phyloP scores from a whole-genome alignment of 352 stramenopile species.

The Blastocystis sp. region DNA sequence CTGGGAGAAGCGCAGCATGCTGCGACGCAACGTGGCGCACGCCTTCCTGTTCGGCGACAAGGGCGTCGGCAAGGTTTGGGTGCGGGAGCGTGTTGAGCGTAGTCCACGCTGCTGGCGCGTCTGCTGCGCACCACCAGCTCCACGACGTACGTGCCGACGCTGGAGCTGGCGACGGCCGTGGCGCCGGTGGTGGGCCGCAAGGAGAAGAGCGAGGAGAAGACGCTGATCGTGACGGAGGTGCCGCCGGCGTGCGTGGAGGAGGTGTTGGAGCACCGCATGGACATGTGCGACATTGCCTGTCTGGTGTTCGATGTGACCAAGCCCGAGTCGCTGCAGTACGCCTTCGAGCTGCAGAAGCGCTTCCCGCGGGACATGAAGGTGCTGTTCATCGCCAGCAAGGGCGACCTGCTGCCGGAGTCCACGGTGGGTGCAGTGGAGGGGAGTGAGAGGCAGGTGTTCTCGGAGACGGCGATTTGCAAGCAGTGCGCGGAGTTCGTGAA shows the following conservation, averaged over 20 bases:
- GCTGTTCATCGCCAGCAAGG: slow-evolving; percentile 58
- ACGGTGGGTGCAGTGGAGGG: neutral
- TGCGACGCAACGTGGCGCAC: slow-evolving; percentile 40
- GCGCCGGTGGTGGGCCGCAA: slow-evolving; percentile 19
- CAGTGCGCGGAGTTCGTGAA: slow-evolving; percentile 16
- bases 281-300: slow-evolving; percentile 58
- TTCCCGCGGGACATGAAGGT: slow-evolving; percentile 50
- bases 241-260: neutral
- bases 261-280: neutral
- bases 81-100: neutral
- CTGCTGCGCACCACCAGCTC: slow-evolving; percentile 4
- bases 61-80: slow-evolving; percentile 30
- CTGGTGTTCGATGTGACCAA: slow-evolving; percentile 48
- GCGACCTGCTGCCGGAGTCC: slow-evolving; percentile 22
- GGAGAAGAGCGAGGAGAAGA: slow-evolving; percentile 48
- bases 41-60: slow-evolving; percentile 48
- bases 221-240: slow-evolving; percentile 52
- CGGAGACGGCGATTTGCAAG: slow-evolving; percentile 24
- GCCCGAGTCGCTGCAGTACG: slow-evolving; percentile 28
- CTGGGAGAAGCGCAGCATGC: slow-evolving; percentile 28
- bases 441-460: slow-evolving; percentile 3
- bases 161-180: slow-evolving; percentile 32
- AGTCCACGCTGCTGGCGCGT: slow-evolving; percentile 13
- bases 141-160: slow-evolving; percentile 6
- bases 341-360: neutral